These are phyloP conservation scores for Phytophthora multivora DNA, from an alignment of 352 stramenopile species.

Conservation along the genomic window DNA sequence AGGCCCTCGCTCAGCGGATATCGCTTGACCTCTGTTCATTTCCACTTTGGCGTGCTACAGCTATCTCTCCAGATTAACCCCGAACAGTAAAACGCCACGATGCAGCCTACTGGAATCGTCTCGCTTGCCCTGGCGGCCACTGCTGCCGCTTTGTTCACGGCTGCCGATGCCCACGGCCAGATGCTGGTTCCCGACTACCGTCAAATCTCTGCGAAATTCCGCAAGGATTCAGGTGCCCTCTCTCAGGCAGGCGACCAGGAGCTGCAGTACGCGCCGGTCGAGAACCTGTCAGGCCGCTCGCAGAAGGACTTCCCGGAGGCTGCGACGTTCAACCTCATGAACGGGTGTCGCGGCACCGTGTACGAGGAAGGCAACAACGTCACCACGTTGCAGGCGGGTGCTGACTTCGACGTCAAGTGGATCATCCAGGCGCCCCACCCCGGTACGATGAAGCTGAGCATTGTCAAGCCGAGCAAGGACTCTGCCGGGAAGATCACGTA, in stretches of 20 bases:
- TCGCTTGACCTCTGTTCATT: no score
- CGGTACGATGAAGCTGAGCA: conserved; percentile 52
- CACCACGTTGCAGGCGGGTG: conserved; percentile 41
- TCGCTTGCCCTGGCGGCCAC: conserved; percentile 1
- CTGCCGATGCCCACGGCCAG: conserved; percentile 36
- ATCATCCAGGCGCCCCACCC: conserved; percentile 64
- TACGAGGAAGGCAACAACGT: conserved; percentile 52
- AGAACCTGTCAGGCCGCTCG: conserved; percentile 51
- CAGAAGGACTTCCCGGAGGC: conserved; percentile 46
- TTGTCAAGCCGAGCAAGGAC: conserved; percentile 54
- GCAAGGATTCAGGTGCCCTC: conserved; percentile 44
- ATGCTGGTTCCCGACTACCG: conserved; percentile 36
- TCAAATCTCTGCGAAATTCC: conserved; percentile 46
- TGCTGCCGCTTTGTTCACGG: conserved; percentile 1
- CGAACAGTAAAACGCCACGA: neutral
- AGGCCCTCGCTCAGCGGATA: no score
- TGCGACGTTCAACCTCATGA: conserved; percentile 62
- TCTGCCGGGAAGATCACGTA: conserved; percentile 50
- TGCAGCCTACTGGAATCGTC: neutral
- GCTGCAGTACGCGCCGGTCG: conserved; percentile 53
- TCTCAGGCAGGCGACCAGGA: conserved; percentile 52
- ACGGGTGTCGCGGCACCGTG: conserved; percentile 63
- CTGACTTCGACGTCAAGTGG: conserved; percentile 54
- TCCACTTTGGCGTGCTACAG: no score
- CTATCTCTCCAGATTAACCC: no score